phyloP scores from a whole-genome alignment of 176 grass and related monocot genomes.

The Echinochloa phyllopogon region DNA sequence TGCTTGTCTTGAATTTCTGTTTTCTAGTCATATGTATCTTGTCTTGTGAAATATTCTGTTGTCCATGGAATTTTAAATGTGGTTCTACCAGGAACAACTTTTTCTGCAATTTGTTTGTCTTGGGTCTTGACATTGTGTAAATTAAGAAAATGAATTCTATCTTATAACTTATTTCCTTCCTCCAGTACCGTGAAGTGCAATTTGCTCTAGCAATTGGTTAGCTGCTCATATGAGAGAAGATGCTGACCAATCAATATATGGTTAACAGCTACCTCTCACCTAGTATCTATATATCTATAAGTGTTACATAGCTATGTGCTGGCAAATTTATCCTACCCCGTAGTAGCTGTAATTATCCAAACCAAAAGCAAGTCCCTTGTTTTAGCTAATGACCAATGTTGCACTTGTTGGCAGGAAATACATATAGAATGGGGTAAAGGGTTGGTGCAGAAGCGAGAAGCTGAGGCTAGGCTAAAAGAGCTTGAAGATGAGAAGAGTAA shows the following conservation, averaged over 20 bases:
- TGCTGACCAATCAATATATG: neutral
- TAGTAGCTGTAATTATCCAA: neutral
- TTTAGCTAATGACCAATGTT: slow-evolving; percentile 33
- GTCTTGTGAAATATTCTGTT: slow-evolving; percentile 32
- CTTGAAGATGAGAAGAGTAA: slow-evolving; percentile 76
- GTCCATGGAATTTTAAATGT: slow-evolving; percentile 10
- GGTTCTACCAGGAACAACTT: neutral
- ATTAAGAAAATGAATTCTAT: slow-evolving; percentile 1
- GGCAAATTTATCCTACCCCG: neutral
- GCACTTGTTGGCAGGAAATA: slow-evolving; percentile 58
- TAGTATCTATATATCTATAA: slow-evolving; percentile 4
- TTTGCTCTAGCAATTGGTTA: neutral
- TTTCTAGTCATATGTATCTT: neutral
- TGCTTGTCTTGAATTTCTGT: slow-evolving; percentile 33
- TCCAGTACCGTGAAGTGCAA: neutral
- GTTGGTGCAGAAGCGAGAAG: slow-evolving; percentile 87
- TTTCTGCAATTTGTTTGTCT: slow-evolving; percentile 26
- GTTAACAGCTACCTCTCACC: neutral
- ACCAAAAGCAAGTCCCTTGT: slow-evolving; percentile 12
- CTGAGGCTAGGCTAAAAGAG: slow-evolving; percentile 67
- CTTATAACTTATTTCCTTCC: neutral
- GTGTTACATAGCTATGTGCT: neutral
- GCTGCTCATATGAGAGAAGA: neutral
- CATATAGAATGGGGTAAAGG: slow-evolving; percentile 94
- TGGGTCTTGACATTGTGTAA: slow-evolving; percentile 3